These are phyloP conservation scores for Conticribra weissflogii DNA, from an alignment of 108 stramenopile genomes.

Conservation along the genomic window DNA sequence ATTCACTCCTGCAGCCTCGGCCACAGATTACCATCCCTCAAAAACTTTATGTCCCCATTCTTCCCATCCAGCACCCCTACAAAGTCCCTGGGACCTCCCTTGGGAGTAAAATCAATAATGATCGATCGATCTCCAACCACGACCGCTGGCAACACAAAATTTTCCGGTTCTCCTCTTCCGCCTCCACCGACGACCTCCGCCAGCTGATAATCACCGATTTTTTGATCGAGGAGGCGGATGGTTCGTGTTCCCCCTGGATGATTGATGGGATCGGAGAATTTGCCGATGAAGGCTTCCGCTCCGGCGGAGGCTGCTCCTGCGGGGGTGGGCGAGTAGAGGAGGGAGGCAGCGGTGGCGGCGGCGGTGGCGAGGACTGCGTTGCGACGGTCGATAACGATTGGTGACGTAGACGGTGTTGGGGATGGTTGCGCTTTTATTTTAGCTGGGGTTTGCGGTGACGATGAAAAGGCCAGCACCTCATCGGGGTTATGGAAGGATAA, in stretches of 20 bases:
- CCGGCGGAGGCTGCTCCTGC: not conserved
- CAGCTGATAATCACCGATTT: constrained; percentile 53
- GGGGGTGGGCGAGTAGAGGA: not conserved
- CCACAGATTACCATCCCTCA: constrained; percentile 63
- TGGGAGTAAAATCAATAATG: constrained; percentile 59
- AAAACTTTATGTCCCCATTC: constrained; percentile 49
- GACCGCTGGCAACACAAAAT: constrained; percentile 54
- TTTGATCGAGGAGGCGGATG: constrained; percentile 42
- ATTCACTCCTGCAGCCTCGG: constrained; percentile 32
- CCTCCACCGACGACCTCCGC: constrained; percentile 58
- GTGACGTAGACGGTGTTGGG: too few relatives aligned
- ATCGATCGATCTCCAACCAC: constrained; percentile 58
- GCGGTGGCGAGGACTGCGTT: not conserved
- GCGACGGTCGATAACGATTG: not conserved
- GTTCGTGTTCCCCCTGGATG: constrained; percentile 65
- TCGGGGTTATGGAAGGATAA: not conserved
- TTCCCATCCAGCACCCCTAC: constrained; percentile 58
- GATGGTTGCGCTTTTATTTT: not conserved
- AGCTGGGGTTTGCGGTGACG: too few relatives aligned
- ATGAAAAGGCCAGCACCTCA: not conserved
- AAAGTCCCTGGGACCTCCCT: constrained; percentile 63
- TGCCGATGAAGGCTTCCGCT: constrained; percentile 43
- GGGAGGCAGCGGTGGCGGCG: too few relatives aligned
- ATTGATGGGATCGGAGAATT: constrained; percentile 63
- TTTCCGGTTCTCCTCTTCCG: constrained; percentile 55